Evolutionary conservation across 768 basidiomycete species (phyloP), one percentile per base, ranked within the genome.

Genomic region (Naganishia vishniacii): DNA sequence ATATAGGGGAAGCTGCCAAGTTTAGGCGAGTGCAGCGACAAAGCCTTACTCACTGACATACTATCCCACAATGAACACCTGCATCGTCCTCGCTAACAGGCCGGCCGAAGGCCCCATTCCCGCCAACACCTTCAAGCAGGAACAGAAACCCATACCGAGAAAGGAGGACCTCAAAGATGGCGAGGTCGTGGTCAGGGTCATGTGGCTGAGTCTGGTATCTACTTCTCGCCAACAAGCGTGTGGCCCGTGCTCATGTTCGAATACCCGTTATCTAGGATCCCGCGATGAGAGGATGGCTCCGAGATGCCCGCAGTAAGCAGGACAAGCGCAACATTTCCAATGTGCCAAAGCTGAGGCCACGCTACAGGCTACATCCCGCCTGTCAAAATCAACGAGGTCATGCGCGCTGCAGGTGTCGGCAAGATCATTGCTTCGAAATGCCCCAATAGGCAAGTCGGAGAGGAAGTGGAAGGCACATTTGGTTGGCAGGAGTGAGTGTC

Each of bases 271-370:
- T 85, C 34, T 75, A 95, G 68, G 92, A 95, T 71, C 91, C 92
- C 20, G 89, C 90, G 0, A 90, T 91, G 89, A 83, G 91, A 59
- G 75, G 73, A 9, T 95, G 88, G 82, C 72, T 98, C 56, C 83
- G 82, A 66, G 87, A 89, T 73, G 73, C 72, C 16, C 81, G 91
- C 48, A 64, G 62, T 61, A 47, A 31, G 63, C 61, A 11, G 18
- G 26, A 13, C 7, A 31, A 37, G 15, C 23, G 23, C 12, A 12
- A 40, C 53, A 11, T 25, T 4, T 56, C 13, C 26, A 8, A 23
- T 20, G 42, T 15, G 42, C 37, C 5, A 25, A 25, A 9, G 15
- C 32, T 40, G 20, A 56, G 4, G n/a, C 20, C 4, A 48, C 12
- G n/a, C 16, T 20, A 5, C 18, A 63, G 67, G 40, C 42, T 74